Base-by-base conservation (phyloP, 2,329 filamentous ascomycete genomes). In the Helotiales sp. region DNA sequence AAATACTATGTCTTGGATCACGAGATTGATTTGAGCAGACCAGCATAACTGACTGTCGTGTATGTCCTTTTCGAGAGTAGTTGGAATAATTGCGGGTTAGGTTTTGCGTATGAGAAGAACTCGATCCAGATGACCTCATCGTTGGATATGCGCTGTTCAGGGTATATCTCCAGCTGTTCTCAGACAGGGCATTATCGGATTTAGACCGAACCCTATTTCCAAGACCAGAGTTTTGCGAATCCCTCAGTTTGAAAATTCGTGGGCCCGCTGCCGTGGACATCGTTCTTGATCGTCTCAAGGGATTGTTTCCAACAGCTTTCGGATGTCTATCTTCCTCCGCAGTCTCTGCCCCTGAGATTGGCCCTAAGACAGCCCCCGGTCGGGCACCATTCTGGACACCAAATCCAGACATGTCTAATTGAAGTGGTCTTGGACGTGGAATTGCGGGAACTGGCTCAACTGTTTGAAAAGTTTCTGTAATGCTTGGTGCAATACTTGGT, bases 41-140 rank as follows among this genome's bases (percentile, higher is more conserved):
- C 2, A 71, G 20, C 32, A 68, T 67, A 26, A 71, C 69, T 32
- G 72, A 74, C 6, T 68, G 63, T 63, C 70, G 63, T 8, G 58
- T 68, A 40, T 75, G 72, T 1, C 74, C 74, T 64, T 75, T 75
- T 22, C 71, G 65, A 8, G 74, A 75, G 58, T 73, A 75, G 26
- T 73, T 75, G 7, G 75, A 77, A 63, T 75, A 76, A 13, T 70
- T 75, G 10, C 74, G 60, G 13, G 64, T 66, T 8, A 74, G 34
- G 15, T 63, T 61, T 10, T 69, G 63, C 6, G 64, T 66, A 8
- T 69, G 60, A 3, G 61, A 61, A n/a, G 72, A 75, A 37, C 67
- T 65, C 28, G 70, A 73, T 45, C 61, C 63, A 11, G 73, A 74
- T 15, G 65, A 69, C 37, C 65, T 59, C 11, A 64, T 65, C 2